Evolutionary conservation across 2,329 filamentous ascomycete genomes (phyloP).

Genomic region (Stachybotrys echinatus): DNA sequence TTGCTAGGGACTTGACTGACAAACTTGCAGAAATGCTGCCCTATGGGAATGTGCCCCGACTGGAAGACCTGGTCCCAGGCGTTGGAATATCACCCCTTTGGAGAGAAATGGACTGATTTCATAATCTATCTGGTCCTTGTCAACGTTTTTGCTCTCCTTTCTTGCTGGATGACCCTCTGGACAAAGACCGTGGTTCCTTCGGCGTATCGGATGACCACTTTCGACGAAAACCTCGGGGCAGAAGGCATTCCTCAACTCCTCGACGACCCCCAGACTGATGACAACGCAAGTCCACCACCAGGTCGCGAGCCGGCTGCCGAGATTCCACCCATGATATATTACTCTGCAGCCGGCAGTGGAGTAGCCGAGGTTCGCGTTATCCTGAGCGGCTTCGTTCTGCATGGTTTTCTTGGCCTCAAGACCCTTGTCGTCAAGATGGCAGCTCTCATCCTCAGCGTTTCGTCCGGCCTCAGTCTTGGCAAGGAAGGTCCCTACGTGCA

Average conservation of each 20-base stretch:
- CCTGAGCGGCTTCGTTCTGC: conserved; percentile 93
- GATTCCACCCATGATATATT: conserved; percentile 78
- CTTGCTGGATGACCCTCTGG: conserved; percentile 75
- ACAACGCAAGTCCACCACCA: conserved; percentile 37
- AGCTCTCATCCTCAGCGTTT: conserved; percentile 80
- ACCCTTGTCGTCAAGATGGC: conserved; percentile 82
- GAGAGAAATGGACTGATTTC: conserved; percentile 66
- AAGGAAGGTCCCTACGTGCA: conserved; percentile 98
- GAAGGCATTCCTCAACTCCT: conserved; percentile 34
- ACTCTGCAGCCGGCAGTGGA: conserved; percentile 90
- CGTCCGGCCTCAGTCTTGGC: conserved; percentile 86
- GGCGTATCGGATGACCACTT: conserved; percentile 75
- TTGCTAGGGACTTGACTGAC: conserved; percentile 5
- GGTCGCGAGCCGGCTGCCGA: conserved; percentile 29
- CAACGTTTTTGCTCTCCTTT: conserved; percentile 60
- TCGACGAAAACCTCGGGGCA: conserved; percentile 89
- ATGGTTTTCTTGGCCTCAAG: conserved; percentile 86
- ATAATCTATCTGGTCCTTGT: conserved; percentile 69
- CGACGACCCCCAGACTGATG: conserved; percentile 35
- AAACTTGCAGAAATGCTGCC: conserved; percentile 45
- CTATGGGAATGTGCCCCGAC: conserved; percentile 46
- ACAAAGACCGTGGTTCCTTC: conserved; percentile 96
- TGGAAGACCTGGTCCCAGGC: conserved; percentile 53
- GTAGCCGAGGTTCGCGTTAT: conserved; percentile 98
- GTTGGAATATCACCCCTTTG: conserved; percentile 37